Percentiles rank a stretch among this genome's conserved stretches.
These are phyloP conservation scores for Rhodotorula kratochvilovae DNA, from an alignment of 768 basidiomycete species.

Conservation along the genomic window DNA sequence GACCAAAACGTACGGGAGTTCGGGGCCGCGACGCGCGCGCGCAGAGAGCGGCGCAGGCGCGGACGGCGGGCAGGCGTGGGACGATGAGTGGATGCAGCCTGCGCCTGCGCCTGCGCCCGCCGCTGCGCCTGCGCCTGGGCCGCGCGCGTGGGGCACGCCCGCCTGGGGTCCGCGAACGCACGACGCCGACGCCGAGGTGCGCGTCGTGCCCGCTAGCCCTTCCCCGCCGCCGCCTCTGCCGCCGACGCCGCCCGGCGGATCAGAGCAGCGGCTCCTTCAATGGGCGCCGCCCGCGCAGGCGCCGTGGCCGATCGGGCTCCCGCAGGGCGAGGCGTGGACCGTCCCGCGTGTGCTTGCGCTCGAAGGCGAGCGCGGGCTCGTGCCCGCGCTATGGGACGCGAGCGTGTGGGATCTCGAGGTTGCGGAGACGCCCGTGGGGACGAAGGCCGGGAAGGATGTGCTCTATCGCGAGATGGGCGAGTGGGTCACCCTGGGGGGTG, in stretches of 20 bases:
- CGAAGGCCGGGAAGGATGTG: background rate
- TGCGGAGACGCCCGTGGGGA: background rate
- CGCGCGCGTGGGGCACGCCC: background rate
- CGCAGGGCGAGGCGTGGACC: background rate
- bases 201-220: background rate
- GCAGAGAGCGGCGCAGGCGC: background rate
- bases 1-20: background rate
- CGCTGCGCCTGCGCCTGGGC: background rate
- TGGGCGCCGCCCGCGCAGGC: background rate
- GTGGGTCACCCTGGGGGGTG: background rate
- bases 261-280: background rate
- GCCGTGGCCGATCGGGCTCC: background rate
- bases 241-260: background rate
- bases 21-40: background rate
- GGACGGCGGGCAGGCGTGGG: background rate
- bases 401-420: slow-evolving; percentile 12
- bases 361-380: background rate
- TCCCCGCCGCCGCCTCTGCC: background rate
- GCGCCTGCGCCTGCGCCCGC: background rate
- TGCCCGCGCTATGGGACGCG: slow-evolving; percentile 6
- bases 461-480: background rate
- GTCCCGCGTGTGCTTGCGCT: slow-evolving; percentile 6
- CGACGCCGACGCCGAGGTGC: background rate
- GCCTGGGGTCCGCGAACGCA: background rate
- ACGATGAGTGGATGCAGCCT: background rate